phyloP scores from a whole-genome alignment of 192 early-diverging fungal genomes.

The Coemansia sp. region DNA sequence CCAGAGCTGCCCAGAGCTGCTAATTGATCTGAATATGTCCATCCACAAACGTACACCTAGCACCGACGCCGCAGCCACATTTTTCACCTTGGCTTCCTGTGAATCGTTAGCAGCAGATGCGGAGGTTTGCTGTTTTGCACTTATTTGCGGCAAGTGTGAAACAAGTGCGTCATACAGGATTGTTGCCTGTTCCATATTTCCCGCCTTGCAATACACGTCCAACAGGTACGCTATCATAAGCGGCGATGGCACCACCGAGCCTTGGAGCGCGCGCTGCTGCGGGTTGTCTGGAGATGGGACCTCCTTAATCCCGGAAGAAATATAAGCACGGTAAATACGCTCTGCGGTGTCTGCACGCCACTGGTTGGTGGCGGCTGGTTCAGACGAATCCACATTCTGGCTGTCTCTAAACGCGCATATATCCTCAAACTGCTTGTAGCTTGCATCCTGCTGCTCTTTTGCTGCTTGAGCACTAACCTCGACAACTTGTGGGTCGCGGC shows the following conservation, averaged over 20 bases:
- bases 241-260: conserved; percentile 34
- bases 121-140: neutral
- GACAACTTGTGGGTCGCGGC: conserved; percentile 19
- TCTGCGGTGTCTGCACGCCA: conserved; percentile 45
- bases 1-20: conserved; percentile 27
- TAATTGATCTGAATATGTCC: conserved; percentile 2
- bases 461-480: neutral
- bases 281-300: conserved; percentile 35
- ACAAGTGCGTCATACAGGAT: conserved; percentile 37
- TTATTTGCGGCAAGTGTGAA: conserved; percentile 7
- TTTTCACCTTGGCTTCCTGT: neutral
- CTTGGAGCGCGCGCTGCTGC: conserved; percentile 21
- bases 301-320: conserved; percentile 37
- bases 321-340: conserved; percentile 38
- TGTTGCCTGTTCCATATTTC: conserved; percentile 29
- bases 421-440: conserved; percentile 28
- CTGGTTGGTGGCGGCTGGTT: neutral
- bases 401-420: conserved; percentile 6
- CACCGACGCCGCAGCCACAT: conserved; percentile 5
- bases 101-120: neutral
- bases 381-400: neutral
- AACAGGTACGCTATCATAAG: conserved; percentile 24
- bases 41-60: conserved; percentile 13
- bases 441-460: conserved; percentile 12
- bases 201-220: conserved; percentile 15